A percentile compares a stretch with the other conserved stretches of the same genome.
These are phyloP conservation scores for Metarhizium rileyi DNA, from an alignment of 2,329 filamentous ascomycete genomes.

Conservation along the genomic window DNA sequence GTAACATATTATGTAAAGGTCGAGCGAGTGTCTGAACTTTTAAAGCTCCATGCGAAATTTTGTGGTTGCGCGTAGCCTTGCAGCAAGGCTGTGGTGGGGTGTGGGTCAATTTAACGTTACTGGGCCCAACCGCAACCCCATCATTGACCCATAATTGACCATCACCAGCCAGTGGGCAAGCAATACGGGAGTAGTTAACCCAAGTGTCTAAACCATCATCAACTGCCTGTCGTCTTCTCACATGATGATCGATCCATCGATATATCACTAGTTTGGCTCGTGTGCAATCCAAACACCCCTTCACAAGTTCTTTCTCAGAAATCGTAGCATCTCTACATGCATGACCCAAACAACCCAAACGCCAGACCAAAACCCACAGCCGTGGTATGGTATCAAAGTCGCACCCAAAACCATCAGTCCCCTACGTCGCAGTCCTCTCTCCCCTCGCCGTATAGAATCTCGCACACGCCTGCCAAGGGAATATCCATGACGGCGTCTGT, in stretches of 20 bases:
- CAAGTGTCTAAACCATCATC: too few species aligned
- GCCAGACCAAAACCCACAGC: background rate
- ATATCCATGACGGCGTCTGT: conserved; percentile 98
- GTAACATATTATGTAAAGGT: too few species aligned
- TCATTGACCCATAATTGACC: too few species aligned
- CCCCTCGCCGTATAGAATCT: conserved; percentile 74
- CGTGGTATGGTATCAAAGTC: background rate
- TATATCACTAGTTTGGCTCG: too few species aligned
- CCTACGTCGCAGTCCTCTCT: conserved; percentile 15
- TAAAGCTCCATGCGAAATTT: conserved; percentile 8
- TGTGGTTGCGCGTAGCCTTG: conserved; percentile 9
- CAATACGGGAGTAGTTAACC: too few species aligned
- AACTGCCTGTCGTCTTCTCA: too few species aligned
- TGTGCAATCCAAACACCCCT: too few species aligned
- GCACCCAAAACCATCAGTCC: background rate
- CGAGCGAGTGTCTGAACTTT: background rate
- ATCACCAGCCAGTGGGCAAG: too few species aligned
- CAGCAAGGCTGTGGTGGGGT: conserved; percentile 14
- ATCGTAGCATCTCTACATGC: background rate
- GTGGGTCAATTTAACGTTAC: too few species aligned
- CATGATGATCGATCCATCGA: too few species aligned
- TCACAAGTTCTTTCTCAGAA: too few species aligned
- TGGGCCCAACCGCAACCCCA: too few species aligned
- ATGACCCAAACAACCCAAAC: background rate
- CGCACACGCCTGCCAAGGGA: conserved; percentile 86